Conservation (phyloP, 371 early-diverging fungal species). For the Apophysomyces sp. region DNA sequence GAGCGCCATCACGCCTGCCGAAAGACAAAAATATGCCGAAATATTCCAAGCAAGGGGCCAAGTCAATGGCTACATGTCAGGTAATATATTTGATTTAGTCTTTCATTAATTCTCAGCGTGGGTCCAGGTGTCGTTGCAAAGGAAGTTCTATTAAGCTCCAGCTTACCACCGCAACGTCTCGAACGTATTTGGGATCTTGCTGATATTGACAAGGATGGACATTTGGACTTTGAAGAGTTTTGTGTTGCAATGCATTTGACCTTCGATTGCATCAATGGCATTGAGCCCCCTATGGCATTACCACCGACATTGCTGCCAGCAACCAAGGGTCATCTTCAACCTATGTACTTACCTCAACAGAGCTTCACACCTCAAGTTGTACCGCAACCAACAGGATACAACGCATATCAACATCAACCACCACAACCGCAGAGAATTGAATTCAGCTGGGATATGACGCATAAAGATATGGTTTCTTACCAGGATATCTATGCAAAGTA, state of each 20-base stretch:
- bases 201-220: slow-evolving; percentile 77
- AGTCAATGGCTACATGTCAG: slow-evolving; percentile 54
- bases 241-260: slow-evolving; percentile 69
- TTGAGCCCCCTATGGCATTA: slow-evolving; percentile 50
- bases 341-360: slow-evolving; percentile 2
- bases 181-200: slow-evolving; percentile 70
- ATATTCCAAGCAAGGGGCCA: slow-evolving; percentile 49
- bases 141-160: slow-evolving; percentile 58
- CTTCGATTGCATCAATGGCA: slow-evolving; percentile 47
- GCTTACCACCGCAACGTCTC: slow-evolving; percentile 47
- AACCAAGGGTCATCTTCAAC: slow-evolving; percentile 46
- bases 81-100: slow-evolving; percentile 16
- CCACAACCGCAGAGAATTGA: slow-evolving; percentile 17
- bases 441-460: slow-evolving; percentile 63
- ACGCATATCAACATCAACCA: background rate
- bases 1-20: slow-evolving; percentile 21
- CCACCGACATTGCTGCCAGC: slow-evolving; percentile 46
- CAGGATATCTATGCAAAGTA: slow-evolving; percentile 46
- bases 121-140: slow-evolving; percentile 45
- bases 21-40: slow-evolving; percentile 43
- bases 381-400: slow-evolving; percentile 21
- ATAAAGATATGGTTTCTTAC: slow-evolving; percentile 53
- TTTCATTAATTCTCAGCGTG: background rate
- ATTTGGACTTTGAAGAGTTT: slow-evolving; percentile 77
- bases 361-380: slow-evolving; percentile 2